Percentiles rank a stretch among this genome's conserved stretches.
Evolutionary conservation across 108 stramenopile genomes (phyloP).

Genomic region (Aurantiochytrium sp.): DNA sequence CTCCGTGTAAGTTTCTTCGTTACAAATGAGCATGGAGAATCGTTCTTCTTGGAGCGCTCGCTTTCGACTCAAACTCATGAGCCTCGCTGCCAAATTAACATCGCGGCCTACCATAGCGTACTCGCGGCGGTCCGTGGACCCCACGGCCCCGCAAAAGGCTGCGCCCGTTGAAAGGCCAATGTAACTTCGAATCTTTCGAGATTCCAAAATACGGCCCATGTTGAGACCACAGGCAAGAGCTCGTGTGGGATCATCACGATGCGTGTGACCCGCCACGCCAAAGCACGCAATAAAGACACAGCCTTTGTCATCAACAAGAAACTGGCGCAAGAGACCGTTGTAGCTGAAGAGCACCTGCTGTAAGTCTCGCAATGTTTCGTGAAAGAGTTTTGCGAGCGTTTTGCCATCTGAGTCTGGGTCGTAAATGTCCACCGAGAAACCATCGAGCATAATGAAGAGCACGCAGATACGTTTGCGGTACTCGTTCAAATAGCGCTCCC

Average conservation of each 20-base stretch:
- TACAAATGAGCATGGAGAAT: background rate
- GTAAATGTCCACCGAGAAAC: background rate
- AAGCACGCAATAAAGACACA: slow-evolving; percentile 10
- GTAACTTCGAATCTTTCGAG: background rate
- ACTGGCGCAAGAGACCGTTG: slow-evolving; percentile 22
- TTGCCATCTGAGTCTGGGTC: background rate
- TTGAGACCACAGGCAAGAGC: background rate
- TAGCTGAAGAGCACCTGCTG: background rate
- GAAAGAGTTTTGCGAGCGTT: background rate
- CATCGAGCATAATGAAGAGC: background rate
- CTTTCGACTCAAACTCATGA: slow-evolving; percentile 24
- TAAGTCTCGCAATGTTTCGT: background rate
- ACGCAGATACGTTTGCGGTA: slow-evolving; percentile 5
- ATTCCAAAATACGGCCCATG: background rate
- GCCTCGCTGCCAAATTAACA: slow-evolving; percentile 34
- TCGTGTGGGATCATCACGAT: background rate
- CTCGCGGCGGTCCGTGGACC: slow-evolving; percentile 22
- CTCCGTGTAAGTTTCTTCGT: background rate
- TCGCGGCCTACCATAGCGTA: slow-evolving; percentile 28
- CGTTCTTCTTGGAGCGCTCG: background rate
- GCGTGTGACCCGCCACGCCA: slow-evolving; percentile 8
- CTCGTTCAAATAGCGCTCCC: background rate
- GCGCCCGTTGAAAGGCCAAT: slow-evolving; percentile 21
- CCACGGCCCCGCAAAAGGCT: slow-evolving; percentile 26
- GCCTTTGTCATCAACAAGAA: slow-evolving; percentile 35